A percentile compares a stretch with the other conserved stretches of the same genome.
Conservation (phyloP, 2,329 filamentous ascomycete genomes). For the Fusarium penzigii region DNA sequence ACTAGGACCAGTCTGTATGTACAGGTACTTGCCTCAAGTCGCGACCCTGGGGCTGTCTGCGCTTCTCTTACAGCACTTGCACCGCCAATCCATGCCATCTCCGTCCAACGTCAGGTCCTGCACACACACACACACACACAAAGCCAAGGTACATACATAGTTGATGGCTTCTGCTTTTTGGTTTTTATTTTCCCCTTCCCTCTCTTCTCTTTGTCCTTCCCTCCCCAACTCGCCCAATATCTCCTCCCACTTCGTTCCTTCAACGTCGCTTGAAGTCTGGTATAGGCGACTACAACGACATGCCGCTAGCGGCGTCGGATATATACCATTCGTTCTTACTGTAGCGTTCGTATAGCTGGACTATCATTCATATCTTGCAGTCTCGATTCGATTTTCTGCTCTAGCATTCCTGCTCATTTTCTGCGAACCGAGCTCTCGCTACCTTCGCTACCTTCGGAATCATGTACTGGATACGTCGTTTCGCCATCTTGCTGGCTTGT, state of each 20-base stretch:
- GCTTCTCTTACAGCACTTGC: too few relatives aligned
- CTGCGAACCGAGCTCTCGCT: slow-evolving; percentile 1
- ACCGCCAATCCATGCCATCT: slow-evolving; percentile 22
- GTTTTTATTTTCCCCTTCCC: slow-evolving; percentile 3
- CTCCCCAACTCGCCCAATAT: not conserved
- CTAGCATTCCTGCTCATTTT: too few relatives aligned
- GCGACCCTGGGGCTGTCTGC: too few relatives aligned
- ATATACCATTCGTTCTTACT: slow-evolving; percentile 20
- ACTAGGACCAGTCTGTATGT: too few relatives aligned
- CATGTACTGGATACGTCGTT: slow-evolving; percentile 51
- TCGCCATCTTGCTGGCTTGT: slow-evolving; percentile 41
- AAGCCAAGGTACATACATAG: not conserved
- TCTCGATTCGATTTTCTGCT: too few relatives aligned
- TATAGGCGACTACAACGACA: slow-evolving; percentile 14
- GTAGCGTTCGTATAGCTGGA: slow-evolving; percentile 34
- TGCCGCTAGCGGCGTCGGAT: slow-evolving; percentile 31
- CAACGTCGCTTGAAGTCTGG: slow-evolving; percentile 4
- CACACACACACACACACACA: not conserved
- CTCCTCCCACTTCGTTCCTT: slow-evolving; percentile 12
- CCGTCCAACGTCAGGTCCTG: slow-evolving; percentile 7
- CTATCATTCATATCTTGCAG: slow-evolving; percentile 13
- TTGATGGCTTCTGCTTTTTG: slow-evolving; percentile 9
- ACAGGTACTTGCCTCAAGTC: too few relatives aligned
- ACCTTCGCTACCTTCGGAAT: slow-evolving; percentile 6
- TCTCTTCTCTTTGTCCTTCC: slow-evolving; percentile 7